A percentile compares a stretch with the other conserved stretches of the same genome.
Evolutionary conservation across 331 rosid genomes (phyloP).

Genomic region (Telfairia occidentalis): DNA sequence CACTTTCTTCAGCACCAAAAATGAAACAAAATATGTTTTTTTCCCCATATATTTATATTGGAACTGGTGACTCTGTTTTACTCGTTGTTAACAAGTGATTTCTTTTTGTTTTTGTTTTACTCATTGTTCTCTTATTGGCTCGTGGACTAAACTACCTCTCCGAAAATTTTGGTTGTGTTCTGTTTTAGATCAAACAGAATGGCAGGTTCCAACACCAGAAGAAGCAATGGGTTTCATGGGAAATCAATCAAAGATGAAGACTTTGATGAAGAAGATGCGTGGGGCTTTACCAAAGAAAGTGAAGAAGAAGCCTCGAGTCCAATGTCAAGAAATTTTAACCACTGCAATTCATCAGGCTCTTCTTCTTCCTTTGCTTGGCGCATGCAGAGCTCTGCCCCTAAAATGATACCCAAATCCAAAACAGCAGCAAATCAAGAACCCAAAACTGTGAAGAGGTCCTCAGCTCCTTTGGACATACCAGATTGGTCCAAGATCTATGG

Average conservation of each 20-base stretch:
- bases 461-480: conserved; percentile 62
- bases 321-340: conserved; percentile 17
- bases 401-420: conserved; percentile 42
- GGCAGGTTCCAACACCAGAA: conserved; percentile 41
- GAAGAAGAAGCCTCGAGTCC: conserved; percentile 25
- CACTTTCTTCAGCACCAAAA: neutral
- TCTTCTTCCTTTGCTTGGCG: conserved; percentile 29
- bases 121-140: conserved; percentile 5
- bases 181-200: conserved; percentile 58
- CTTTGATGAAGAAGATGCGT: conserved; percentile 56
- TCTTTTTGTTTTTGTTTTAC: conserved; percentile 1
- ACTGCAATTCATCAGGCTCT: conserved; percentile 22
- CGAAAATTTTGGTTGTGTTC: conserved; percentile 24
- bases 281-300: conserved; percentile 25
- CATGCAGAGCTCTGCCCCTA: conserved; percentile 25
- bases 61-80: conserved; percentile 14
- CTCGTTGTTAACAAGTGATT: neutral
- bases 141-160: neutral
- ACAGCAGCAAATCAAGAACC: conserved; percentile 22
- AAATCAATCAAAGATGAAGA: conserved; percentile 29
- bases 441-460: conserved; percentile 28
- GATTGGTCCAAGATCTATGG: conserved; percentile 92
- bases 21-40: conserved; percentile 12
- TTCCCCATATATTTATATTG: conserved; percentile 23
- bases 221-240: conserved; percentile 27